Evolutionary conservation across 768 basidiomycete genomes (phyloP).

Genomic region (Tricholoma saponaceum): DNA sequence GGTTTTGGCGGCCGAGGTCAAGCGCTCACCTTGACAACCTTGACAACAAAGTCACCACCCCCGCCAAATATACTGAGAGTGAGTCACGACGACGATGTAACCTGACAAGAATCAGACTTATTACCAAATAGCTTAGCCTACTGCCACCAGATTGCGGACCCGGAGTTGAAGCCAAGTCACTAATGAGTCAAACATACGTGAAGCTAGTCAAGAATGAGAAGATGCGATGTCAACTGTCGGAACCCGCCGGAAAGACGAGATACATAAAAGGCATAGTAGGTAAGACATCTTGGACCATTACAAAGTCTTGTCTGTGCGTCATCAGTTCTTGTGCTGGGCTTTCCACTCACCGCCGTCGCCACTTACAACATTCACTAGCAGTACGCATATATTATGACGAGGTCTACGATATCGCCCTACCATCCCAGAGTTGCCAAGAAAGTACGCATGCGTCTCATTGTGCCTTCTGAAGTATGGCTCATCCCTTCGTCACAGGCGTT

Average conservation of each 20-base stretch:
- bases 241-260: not conserved
- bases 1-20: not conserved
- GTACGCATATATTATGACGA: conserved; percentile 5
- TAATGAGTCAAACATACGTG: not conserved
- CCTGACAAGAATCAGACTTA: not conserved
- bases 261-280: not conserved
- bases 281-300: not conserved
- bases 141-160: not conserved
- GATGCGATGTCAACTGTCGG: not conserved
- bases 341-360: not conserved
- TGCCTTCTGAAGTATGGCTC: not conserved
- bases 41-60: not conserved
- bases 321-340: no score
- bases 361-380: no score
- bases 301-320: not conserved
- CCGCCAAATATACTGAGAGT: not conserved
- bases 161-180: not conserved
- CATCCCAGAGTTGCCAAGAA: conserved; percentile 12
- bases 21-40: not conserved
- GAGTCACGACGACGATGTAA: not conserved
- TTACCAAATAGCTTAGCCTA: no score
- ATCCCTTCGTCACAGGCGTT: conserved; percentile 1
- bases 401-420: conserved; percentile 7
- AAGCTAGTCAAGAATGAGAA: not conserved
- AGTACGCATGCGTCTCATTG: not conserved